These are phyloP conservation scores for Gracilaria caudata DNA, from an alignment of 23 red algal species.

Conservation along the genomic window DNA sequence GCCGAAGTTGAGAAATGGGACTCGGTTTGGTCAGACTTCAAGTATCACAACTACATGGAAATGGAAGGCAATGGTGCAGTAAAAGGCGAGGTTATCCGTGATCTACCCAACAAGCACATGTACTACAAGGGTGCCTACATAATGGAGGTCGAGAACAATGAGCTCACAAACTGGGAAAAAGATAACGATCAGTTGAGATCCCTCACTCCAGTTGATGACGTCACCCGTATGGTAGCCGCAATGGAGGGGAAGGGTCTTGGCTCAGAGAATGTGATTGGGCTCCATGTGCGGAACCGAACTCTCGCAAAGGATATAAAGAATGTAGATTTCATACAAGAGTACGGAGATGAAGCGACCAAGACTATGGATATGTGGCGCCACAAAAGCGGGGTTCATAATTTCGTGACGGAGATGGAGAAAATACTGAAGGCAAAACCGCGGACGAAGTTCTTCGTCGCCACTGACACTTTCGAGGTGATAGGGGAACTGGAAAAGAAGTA, in stretches of 20 bases:
- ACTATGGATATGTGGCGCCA: conserved; percentile 80
- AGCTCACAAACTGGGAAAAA: conserved; percentile 75
- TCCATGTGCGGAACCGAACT: conserved; percentile 75
- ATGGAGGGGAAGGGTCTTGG: conserved; percentile 25
- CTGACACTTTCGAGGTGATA: conserved; percentile 68
- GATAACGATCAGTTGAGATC: conserved; percentile 66
- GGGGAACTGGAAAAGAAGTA: conserved; percentile 36
- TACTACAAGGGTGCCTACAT: conserved; percentile 85
- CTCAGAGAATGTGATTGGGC: conserved; percentile 28
- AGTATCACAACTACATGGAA: conserved; percentile 84
- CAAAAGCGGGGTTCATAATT: conserved; percentile 48
- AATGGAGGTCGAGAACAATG: conserved; percentile 57
- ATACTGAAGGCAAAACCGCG: conserved; percentile 31
- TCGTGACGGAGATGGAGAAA: conserved; percentile 49
- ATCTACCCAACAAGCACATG: conserved; percentile 68
- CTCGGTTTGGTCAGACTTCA: conserved; percentile 42
- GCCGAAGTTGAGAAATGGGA: conserved; percentile 60
- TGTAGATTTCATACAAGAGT: conserved; percentile 71
- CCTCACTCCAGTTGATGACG: conserved; percentile 48
- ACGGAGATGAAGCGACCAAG: conserved; percentile 47
- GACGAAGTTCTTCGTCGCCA: conserved; percentile 66
- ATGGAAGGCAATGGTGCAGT: conserved; percentile 70
- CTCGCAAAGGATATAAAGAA: conserved; percentile 75
- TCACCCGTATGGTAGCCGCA: conserved; percentile 4
- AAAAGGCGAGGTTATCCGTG: conserved; percentile 66